Base-by-base conservation (phyloP, 1,139 yeast species). In the Yamadazyma diospyri region DNA sequence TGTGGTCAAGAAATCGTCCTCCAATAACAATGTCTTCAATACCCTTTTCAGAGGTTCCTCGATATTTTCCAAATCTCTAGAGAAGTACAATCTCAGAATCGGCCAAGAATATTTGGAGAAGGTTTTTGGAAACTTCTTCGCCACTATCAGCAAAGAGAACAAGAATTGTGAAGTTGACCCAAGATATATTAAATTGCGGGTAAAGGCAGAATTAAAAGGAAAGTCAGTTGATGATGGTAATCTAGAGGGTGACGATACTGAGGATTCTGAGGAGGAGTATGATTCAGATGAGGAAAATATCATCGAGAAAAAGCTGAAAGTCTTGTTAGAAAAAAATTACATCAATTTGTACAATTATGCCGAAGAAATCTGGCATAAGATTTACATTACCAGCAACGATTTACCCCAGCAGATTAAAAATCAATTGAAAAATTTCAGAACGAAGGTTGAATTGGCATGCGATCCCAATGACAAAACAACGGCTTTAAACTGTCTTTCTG, bases 11-110 rank as follows among this genome's bases (percentile, higher is more conserved):
- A 32, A 33, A 16, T 25, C 37, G 9, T 36, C 50, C 17, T 43
- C 51, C 7, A 57, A 61, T 2, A 69, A 60, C 36, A 71, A 76
- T 47, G 72, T 77, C 2, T 76, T 77, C 53, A 84, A 84, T 46
- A 79, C 95, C 0, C 56, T 92, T 14, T 89, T 92, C 51, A 67
- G 97, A 45, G 96, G 97, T 0, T 83, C 86, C 36, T 80, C 94
- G 1, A 68, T 88, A 7, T 69, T 89, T 41, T 81, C 95, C 0
- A 86, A 85, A 51, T 73, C 95, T 0, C 55, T 89, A 33, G 97
- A 92, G 47, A 69, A 76, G 41, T 87, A 80, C 52, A 82, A 84
- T 53, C 68, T 81, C 29, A 64, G 94, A 47, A 69, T 82, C 18
- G 97, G 97, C 0, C 81, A 75, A 40, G 88, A 81, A 41, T 87